Base-by-base conservation (phyloP, 345 rosid genomes). In the Aquilaria yunnanensis region DNA sequence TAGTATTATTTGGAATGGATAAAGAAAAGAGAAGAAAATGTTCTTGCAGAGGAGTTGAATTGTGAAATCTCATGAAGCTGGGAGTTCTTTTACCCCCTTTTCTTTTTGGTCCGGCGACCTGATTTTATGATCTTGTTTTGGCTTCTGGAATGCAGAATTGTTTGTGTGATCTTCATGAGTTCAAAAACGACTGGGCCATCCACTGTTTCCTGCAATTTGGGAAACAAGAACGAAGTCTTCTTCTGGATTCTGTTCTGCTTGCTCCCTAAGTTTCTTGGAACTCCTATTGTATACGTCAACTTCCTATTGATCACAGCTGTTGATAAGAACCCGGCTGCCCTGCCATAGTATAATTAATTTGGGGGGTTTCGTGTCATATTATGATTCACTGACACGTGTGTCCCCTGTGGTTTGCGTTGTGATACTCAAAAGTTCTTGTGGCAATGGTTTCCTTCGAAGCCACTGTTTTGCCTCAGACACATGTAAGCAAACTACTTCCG, bases 161-260 rank as follows among this genome's bases (percentile, higher is more conserved):
- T 73, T 65, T 64, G 66, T 67, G 60, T 75, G 76, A 72, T 77
- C 89, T 94, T 90, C 85, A 94, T 90, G 99, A 86, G 72, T 85
- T 85, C 87, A 76, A 83, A 59, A 78, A 73, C 76, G 67, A 51
- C 76, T 76, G 92, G 74, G 75, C 77, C 80, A 82, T 81, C 76
- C 54, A 54, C 62, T 66, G 99, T 94, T 90, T 94, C 99, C 99
- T 94, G 95, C 81, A 72, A 74, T 55, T 80, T 69, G 94, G 97
- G 97, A 88, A 94, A 83, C 95, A 88, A 85, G 77, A 85, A 72
- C 82, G 57, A 64, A 86, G 75, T 73, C 80, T 83, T 79, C 83
- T 83, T 78, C 83, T 94, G 84, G 95, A 78, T 85, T 66, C 76
- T 78, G 64, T 86, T 80, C 74, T 79, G 97, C 89, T 78, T 82